Conservation (phyloP, 2,329 filamentous ascomycete species). For the Talaromyces sp. region DNA sequence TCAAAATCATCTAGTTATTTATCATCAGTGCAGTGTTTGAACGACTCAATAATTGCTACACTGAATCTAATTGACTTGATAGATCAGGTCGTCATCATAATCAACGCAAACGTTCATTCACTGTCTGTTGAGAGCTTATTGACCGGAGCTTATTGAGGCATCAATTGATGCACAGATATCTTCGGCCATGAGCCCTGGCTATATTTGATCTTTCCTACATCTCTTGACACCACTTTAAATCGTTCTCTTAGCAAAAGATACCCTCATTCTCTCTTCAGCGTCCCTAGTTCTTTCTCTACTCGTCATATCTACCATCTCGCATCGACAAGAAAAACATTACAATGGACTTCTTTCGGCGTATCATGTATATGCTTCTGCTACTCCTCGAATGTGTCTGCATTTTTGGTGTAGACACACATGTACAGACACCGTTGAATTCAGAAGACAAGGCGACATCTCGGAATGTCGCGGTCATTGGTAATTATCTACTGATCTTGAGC, state of each 20-base stretch:
- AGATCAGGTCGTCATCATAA: background rate
- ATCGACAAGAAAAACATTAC: background rate
- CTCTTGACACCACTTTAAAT: background rate
- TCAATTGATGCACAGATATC: background rate
- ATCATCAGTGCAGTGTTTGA: background rate
- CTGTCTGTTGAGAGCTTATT: constrained; percentile 12
- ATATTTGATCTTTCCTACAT: background rate
- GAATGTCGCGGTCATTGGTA: constrained; percentile 37
- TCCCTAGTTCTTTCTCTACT: background rate
- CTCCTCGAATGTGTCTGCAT: constrained; percentile 10
- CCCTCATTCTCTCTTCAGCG: background rate
- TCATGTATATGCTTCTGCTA: constrained; percentile 1
- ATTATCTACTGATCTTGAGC: background rate
- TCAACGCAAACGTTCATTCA: background rate
- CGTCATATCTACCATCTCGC: background rate
- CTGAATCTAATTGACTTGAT: background rate
- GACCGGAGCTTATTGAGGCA: constrained; percentile 10
- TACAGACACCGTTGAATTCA: constrained; percentile 26
- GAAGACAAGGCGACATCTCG: constrained; percentile 24
- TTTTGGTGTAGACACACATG: constrained; percentile 23
- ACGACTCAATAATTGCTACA: background rate
- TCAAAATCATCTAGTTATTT: background rate
- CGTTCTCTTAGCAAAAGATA: background rate
- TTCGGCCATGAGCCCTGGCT: background rate
- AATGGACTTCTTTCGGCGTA: background rate